These are phyloP conservation scores for Cyclocybe aegerita DNA, from an alignment of 768 basidiomycete species.

Conservation along the genomic window DNA sequence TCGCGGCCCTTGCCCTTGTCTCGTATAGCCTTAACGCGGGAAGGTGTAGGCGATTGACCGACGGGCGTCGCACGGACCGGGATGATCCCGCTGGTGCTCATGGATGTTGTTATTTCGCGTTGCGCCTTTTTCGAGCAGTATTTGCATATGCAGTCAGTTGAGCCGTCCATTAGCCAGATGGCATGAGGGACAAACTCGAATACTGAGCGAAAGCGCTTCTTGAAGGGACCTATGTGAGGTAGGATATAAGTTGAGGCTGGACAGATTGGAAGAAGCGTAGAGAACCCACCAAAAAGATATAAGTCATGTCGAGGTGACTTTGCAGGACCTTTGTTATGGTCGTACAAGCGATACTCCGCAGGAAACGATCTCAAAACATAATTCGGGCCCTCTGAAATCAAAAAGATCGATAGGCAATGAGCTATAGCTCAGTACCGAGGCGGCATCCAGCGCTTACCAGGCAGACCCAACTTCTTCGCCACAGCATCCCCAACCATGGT, in stretches of 20 bases:
- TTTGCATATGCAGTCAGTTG: constrained; percentile 66
- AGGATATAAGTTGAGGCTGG: no score
- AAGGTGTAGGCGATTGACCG: constrained; percentile 13
- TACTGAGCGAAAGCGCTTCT: constrained; percentile 68
- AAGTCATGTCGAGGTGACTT: constrained; percentile 61
- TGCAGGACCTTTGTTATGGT: constrained; percentile 69
- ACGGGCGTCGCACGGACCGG: constrained; percentile 18
- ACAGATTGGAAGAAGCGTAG: background rate
- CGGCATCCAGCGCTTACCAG: constrained; percentile 37
- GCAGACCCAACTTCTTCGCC: constrained; percentile 42
- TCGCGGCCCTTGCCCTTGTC: constrained; percentile 25
- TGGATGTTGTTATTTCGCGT: constrained; percentile 62
- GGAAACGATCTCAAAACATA: constrained; percentile 72
- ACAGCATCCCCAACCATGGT: constrained; percentile 39
- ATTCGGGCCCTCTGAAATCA: constrained; percentile 40
- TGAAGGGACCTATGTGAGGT: constrained; percentile 42
- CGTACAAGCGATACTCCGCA: constrained; percentile 64
- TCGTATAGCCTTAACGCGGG: constrained; percentile 18
- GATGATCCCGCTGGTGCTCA: constrained; percentile 34
- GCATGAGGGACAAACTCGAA: constrained; percentile 87
- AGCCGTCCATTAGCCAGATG: constrained; percentile 69
- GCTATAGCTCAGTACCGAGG: background rate
- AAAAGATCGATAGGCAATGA: constrained; percentile 1
- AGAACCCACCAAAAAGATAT: constrained; percentile 66
- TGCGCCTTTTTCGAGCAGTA: constrained; percentile 74